Evolutionary conservation across 352 stramenopile genomes (phyloP), one percentile per base, ranked within the genome.

Genomic region (Phytophthora brassicae): DNA sequence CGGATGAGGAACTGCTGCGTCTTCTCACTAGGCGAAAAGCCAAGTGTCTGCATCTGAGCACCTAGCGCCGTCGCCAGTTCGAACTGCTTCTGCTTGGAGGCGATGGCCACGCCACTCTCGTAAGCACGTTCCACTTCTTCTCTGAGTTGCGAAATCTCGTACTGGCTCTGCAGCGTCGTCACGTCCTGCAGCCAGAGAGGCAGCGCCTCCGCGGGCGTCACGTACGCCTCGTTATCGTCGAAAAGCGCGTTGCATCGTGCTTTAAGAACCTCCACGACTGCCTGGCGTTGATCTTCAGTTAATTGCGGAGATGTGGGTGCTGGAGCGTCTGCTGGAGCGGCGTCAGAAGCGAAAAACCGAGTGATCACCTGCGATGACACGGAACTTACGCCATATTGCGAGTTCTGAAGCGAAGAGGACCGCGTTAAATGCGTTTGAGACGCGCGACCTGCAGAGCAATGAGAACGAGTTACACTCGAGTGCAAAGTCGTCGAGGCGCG

Each of bases 41-140:
- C 70, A 12, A 89, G 53, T 36, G 54, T 12, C 57, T 79, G 66
- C 71, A 89, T 81, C 68, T 90, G 81, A 28, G 64, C 33, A 22
- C 72, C 58, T 8, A 89, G 63, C 17, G 46, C 68, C 20, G 49
- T 56, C 7, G 76, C 77, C 14, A 90, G 39, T 6, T 70, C 55
- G 29, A 89, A 86, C 54, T 92, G 78, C 23, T 71, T 68, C 63
- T 92, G 83, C 70, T 92, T 92, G 51, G 74, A 75, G 14, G 81
- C 74, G 54, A 92, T 89, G 11, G 83, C 81, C 13, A 92, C 69
- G 39, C 74, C 83, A 36, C 71, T 82, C 45, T 90, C 81, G 56
- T 90, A 92, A 3, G 69, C 80, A 5, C 64, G 60, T 22, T 45
- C 50, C 26, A 89, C 54, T 39, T 88, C 69, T 24, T 71, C 43